Base-by-base conservation (phyloP, 345 rosid genomes). In the Toxicodendron radicans region DNA sequence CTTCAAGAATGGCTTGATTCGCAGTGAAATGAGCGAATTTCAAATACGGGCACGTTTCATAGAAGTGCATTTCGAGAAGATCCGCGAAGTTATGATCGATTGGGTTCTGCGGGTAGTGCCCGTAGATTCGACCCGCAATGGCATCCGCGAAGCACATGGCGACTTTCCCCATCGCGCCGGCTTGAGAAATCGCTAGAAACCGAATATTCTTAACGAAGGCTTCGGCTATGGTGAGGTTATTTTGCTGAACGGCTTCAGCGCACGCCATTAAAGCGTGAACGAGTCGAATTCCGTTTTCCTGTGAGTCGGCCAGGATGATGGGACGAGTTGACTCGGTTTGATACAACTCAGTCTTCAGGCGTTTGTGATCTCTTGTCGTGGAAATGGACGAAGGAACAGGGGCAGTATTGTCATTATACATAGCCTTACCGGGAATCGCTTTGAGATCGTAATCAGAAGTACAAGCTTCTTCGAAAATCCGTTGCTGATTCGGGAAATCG, bases 11-110 rank as follows among this genome's bases (percentile, higher is more conserved):
- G 3, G 95, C 95, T 79, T 92, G 97, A 63, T 92, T 90, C 13
- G 97, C 96, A 0, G 92, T 92, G 78, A 92, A 92, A 16, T 92
- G 95, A 30, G 96, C 97, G 76, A 90, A 92, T 64, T 92, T 90
- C 12, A 92, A 89, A n/a, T 92, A 92, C 0, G 97, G 97, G 64
- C 95, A 90, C 2, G 95, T 79, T 76, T 92, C 97, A 66, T 92
- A 92, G 73, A 90, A 92, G 79, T 92, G 92, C 87, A 86, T 85
- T 92, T 92, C 87, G n/a, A 92, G 90, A 46, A 85, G 73, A 51
- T 92, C 88, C 14, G 89, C 73, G 57, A 78, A 77, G 8, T 90
- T 79, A 59, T 78, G 87, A 64, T 90, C 94, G 7, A 86, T 67
- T 0, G 85, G 66, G 54, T 56, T 73, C 21, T 48, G 80, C 12